Evolutionary conservation across 1,139 yeast species (phyloP).

Genomic region (Protomyces macrosporus): DNA sequence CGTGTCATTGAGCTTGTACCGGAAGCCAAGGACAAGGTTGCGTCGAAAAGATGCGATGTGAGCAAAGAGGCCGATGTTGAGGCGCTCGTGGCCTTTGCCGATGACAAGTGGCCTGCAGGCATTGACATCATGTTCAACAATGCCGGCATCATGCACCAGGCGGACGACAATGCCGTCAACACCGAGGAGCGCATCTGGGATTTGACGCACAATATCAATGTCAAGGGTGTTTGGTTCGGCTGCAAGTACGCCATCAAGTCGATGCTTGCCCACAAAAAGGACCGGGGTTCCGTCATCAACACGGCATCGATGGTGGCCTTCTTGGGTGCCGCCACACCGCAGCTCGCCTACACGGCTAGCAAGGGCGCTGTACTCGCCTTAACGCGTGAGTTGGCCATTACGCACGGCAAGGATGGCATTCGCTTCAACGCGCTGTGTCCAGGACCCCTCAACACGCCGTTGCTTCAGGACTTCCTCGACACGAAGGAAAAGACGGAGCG

Average conservation of each 20-base stretch:
- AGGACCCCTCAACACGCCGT: slow-evolving; percentile 52
- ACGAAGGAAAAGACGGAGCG: slow-evolving; percentile 39
- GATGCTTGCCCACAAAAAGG: slow-evolving; percentile 46
- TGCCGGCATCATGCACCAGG: slow-evolving; percentile 73
- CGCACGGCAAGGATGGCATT: slow-evolving; percentile 62
- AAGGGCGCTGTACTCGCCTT: slow-evolving; percentile 44
- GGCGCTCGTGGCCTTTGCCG: slow-evolving; percentile 39
- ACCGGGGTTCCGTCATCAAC: slow-evolving; percentile 53
- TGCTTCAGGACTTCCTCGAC: slow-evolving; percentile 51
- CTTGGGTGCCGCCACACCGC: slow-evolving; percentile 45
- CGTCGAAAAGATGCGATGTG: slow-evolving; percentile 37
- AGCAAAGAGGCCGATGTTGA: slow-evolving; percentile 40
- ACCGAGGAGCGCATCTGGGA: slow-evolving; percentile 48
- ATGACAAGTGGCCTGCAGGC: slow-evolving; percentile 52
- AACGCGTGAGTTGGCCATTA: slow-evolving; percentile 62
- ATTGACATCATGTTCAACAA: slow-evolving; percentile 64
- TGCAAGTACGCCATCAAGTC: slow-evolving; percentile 51
- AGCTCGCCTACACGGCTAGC: slow-evolving; percentile 42
- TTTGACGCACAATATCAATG: slow-evolving; percentile 47
- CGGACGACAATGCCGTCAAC: slow-evolving; percentile 48
- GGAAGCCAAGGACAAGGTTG: slow-evolving; percentile 34
- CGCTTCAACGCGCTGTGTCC: slow-evolving; percentile 70
- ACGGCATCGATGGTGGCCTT: slow-evolving; percentile 61
- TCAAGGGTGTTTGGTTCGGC: slow-evolving; percentile 57
- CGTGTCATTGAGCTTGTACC: slow-evolving; percentile 35